phyloP scores from a whole-genome alignment of 805 yeast genomes.

The Metschnikowia proteae region DNA sequence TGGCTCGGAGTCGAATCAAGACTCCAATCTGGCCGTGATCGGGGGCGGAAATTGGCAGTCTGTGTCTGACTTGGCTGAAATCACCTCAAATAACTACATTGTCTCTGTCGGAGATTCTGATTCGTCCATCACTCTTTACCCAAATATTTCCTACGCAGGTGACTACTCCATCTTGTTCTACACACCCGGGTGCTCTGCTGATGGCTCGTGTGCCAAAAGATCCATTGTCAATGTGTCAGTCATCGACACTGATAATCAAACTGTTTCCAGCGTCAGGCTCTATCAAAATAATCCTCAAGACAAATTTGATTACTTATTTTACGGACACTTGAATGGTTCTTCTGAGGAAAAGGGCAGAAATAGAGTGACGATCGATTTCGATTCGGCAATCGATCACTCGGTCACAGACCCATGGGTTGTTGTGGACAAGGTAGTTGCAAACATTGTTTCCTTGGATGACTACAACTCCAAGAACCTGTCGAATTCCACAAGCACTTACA shows the following conservation, averaged over 20 bases:
- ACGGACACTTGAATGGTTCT: slow-evolving; percentile 60
- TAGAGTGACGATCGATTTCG: slow-evolving; percentile 28
- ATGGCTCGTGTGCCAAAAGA: slow-evolving; percentile 63
- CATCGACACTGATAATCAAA: slow-evolving; percentile 42
- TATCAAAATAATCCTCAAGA: slow-evolving; percentile 78
- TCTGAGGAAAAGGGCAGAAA: slow-evolving; percentile 26
- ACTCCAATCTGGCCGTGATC: slow-evolving; percentile 24
- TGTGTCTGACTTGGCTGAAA: slow-evolving; percentile 19
- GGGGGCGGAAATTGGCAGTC: slow-evolving; percentile 31
- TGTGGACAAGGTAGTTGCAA: slow-evolving; percentile 61
- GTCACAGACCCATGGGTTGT: slow-evolving; percentile 48
- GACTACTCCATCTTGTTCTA: slow-evolving; percentile 65
- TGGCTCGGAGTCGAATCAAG: slow-evolving; percentile 24
- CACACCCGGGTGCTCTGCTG: slow-evolving; percentile 83
- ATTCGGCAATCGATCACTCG: slow-evolving; percentile 20
- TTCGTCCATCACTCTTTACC: slow-evolving; percentile 47
- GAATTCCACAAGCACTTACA: slow-evolving; percentile 19
- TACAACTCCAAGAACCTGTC: slow-evolving; percentile 21
- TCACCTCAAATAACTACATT: slow-evolving; percentile 32
- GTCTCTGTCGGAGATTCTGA: slow-evolving; percentile 25
- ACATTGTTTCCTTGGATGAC: slow-evolving; percentile 45
- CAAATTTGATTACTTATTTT: slow-evolving; percentile 75
- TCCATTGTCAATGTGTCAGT: slow-evolving; percentile 79
- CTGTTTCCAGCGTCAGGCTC: slow-evolving; percentile 43
- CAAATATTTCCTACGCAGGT: slow-evolving; percentile 72